phyloP scores from a whole-genome alignment of 176 grass and related monocot genomes.

The Chrysopogon serrulatus region DNA sequence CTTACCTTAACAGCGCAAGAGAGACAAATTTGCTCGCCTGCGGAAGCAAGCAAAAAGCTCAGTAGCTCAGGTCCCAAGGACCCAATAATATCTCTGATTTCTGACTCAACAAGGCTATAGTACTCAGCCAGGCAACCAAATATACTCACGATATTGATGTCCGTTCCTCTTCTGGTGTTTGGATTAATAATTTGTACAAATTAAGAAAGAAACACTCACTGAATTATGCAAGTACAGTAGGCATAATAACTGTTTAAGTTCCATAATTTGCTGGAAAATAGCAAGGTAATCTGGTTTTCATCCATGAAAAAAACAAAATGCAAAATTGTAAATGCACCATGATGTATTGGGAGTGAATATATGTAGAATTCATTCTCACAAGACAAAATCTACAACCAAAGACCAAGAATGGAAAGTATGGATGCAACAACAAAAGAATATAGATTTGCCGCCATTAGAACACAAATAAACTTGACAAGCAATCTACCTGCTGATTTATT shows the following conservation, averaged over 20 bases:
- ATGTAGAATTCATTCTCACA: not conserved
- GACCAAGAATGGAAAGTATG: not conserved
- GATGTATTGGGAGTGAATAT: not conserved
- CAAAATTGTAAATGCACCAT: not conserved
- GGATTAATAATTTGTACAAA: not conserved
- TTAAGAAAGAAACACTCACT: not conserved
- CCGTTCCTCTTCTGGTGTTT: not conserved
- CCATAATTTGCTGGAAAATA: not conserved
- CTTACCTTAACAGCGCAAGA: not conserved
- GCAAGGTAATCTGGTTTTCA: not conserved
- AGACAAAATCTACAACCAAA: not conserved
- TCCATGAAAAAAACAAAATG: not conserved
- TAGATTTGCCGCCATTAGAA: not conserved
- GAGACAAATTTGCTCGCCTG: not conserved
- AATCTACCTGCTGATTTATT: constrained; percentile 69
- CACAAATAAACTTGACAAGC: constrained; percentile 6
- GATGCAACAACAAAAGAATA: not conserved
- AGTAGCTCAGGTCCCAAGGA: not conserved
- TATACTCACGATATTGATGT: not conserved
- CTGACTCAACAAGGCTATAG: not conserved
- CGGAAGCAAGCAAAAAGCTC: not conserved
- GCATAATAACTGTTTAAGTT: not conserved
- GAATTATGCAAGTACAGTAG: not conserved
- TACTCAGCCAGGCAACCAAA: not conserved
- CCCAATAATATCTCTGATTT: not conserved